Evolutionary conservation across 2,329 filamentous ascomycete genomes (phyloP), one percentile per base, ranked within the genome.

Genomic region (Pyrenophora teres): DNA sequence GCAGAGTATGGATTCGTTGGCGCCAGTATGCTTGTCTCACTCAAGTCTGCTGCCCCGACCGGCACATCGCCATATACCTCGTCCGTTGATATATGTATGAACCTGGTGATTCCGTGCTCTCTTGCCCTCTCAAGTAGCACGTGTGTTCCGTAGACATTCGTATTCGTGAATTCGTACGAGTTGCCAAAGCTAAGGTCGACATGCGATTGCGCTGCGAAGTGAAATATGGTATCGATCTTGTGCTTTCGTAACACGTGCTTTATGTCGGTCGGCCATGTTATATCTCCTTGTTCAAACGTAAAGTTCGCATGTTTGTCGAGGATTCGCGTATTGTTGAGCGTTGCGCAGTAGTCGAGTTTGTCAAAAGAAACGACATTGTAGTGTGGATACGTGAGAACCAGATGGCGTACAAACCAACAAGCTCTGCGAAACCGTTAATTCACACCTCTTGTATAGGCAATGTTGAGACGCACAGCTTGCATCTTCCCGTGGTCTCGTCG

Each of bases 351-450:
- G 71, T 93, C 89, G 52, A 93, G 80, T 74, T 92, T 93, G 76
- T 94, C 90, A 66, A 92, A 91, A 30, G 87, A 92, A 43, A 93
- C 80, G 57, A 93, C 83, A 67, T 89, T 89, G 80, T 94, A 94
- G 57, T 83, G 80, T 3, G 87, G 83, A 68, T 93, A 93, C 30
- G 86, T 90, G 51, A 89, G 75, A 9, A 85, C 85, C 45, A 94
- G 80, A 74, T 93, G 89, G 55, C 90, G 86, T 56, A 90, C 87
- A 32, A 93, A 81, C 90, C 90, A 93, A 71, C 87, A 92, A 46
- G 88, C 89, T 73, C 88, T 92, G 67, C 43, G 12, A 13, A 8
- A 10, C 7, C 46, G 59, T 59, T 49, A 67, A 65, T 59, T n/a
- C 36, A 39, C 31, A 9, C 25, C 19, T 19, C 12, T 19, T n/a